Percentiles rank a stretch among this genome's conserved stretches.
phyloP scores from a whole-genome alignment of 148 eudicot species.

The Silene conica region DNA sequence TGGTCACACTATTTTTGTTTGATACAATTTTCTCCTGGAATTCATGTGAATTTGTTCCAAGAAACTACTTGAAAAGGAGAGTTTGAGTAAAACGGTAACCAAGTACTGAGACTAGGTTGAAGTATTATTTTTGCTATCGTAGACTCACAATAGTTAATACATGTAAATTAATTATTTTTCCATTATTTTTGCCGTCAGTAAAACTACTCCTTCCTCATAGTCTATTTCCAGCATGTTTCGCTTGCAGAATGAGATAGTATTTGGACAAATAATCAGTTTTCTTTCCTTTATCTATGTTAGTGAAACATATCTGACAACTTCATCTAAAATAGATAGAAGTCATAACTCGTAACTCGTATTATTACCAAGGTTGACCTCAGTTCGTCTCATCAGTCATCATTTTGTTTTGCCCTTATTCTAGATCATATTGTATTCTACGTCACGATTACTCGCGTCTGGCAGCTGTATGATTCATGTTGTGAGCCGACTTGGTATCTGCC shows the following conservation, averaged over 20 bases:
- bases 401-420: not conserved
- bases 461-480: slow-evolving; percentile 13
- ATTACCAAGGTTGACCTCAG: slow-evolving; percentile 7
- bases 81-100: not conserved
- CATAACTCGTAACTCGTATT: not conserved
- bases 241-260: slow-evolving; percentile 1
- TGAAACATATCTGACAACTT: not conserved
- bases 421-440: not conserved
- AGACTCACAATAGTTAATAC: not conserved
- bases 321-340: not conserved
- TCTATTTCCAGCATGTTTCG: not conserved
- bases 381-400: not conserved
- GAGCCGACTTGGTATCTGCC: slow-evolving; percentile 1
- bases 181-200: slow-evolving; percentile 1
- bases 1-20: slow-evolving; percentile 19
- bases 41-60: not conserved
- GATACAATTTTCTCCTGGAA: slow-evolving; percentile 14
- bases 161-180: not conserved
- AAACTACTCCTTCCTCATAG: not conserved
- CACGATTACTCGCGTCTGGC: slow-evolving; percentile 12
- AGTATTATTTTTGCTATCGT: not conserved
- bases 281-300: not conserved
- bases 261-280: not conserved
- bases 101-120: not conserved
- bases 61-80: not conserved